Conservation (phyloP, 371 early-diverging fungal genomes). For the Actinomortierella wolfii region DNA sequence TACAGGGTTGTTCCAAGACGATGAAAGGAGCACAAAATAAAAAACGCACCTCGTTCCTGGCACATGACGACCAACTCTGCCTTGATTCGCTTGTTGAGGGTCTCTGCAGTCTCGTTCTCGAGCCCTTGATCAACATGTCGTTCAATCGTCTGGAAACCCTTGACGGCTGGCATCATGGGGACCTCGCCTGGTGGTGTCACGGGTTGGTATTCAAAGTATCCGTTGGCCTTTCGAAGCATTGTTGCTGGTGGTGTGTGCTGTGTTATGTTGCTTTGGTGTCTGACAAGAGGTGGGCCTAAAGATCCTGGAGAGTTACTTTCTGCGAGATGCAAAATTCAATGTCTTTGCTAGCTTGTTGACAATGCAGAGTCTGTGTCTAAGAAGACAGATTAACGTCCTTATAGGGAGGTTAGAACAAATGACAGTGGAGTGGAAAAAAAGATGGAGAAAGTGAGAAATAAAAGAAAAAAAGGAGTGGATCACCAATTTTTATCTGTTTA, state of each 20-base stretch:
- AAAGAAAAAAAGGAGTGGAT: slow-evolving; percentile 5
- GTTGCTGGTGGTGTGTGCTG: neutral
- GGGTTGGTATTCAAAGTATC: slow-evolving; percentile 31
- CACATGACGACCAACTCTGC: slow-evolving; percentile 77
- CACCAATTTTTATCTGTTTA: slow-evolving; percentile 6
- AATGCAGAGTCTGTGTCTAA: no score
- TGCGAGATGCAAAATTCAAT: no score
- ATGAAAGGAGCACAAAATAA: neutral
- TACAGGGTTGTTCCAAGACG: no score
- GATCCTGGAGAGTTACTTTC: neutral
- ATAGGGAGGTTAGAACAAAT: neutral
- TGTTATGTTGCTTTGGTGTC: no score
- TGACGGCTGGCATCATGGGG: slow-evolving; percentile 11
- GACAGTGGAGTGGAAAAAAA: neutral
- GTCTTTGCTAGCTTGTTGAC: no score
- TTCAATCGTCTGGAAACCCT: slow-evolving; percentile 54
- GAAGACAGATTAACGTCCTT: no score
- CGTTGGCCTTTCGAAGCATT: slow-evolving; percentile 36
- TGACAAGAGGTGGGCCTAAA: neutral
- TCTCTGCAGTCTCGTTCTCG: slow-evolving; percentile 54
- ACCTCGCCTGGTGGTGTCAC: slow-evolving; percentile 32
- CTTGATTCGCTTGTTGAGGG: slow-evolving; percentile 60
- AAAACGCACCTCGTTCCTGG: slow-evolving; percentile 69
- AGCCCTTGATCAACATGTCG: slow-evolving; percentile 61
- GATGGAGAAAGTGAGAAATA: neutral